Evolutionary conservation across 768 basidiomycete genomes (phyloP), one percentile per base, ranked within the genome.

Genomic region (Xerocomus potaroensis): DNA sequence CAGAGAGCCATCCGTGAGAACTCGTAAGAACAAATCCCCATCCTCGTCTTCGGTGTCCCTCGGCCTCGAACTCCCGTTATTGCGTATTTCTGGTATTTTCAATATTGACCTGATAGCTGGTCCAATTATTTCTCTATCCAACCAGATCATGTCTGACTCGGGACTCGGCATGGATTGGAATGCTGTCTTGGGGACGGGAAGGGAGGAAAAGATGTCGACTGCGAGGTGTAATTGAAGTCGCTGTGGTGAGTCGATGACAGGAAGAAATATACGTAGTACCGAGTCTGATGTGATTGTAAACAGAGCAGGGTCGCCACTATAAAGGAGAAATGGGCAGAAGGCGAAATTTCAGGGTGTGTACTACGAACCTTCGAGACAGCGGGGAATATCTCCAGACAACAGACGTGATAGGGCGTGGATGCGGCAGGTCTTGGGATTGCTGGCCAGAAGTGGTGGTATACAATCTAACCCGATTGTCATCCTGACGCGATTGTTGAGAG

Each of bases 281-380:
- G 87, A 79, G 57, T 93, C 88, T 21, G 81, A 78, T 12, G 93
- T 91, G 49, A 89, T 77, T 29, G 91, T 92, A 62, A 88, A 93
- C 3, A 95, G 72, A 45, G 85, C 80, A 2, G 84, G 71, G 60
- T 90, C 87, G 57, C 85, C 82, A 33, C 88, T 89, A 53, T 24
- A 33, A 31, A 54, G 35, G 15, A 35, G 47, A 41, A 26, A 23
- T 51, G 32, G 43, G 45, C n/a, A 31, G 34, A 27, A 33, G 45
- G 43, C 11, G 26, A 45, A 24, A 38, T 19, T 8, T 34, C 19
- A n/a, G n/a, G n/a, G n/a, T 38, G 24, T 9, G 21, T 24, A 8
- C 36, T 53, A 75, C 81, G 67, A 42, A 78, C 78, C 76, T 78
- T 64, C 79, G 85, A 36, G 84, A 82, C 23, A 74, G 72, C 42